phyloP scores from a whole-genome alignment of 495 filamentous ascomycete genomes.

The Bathelium albidoporum region DNA sequence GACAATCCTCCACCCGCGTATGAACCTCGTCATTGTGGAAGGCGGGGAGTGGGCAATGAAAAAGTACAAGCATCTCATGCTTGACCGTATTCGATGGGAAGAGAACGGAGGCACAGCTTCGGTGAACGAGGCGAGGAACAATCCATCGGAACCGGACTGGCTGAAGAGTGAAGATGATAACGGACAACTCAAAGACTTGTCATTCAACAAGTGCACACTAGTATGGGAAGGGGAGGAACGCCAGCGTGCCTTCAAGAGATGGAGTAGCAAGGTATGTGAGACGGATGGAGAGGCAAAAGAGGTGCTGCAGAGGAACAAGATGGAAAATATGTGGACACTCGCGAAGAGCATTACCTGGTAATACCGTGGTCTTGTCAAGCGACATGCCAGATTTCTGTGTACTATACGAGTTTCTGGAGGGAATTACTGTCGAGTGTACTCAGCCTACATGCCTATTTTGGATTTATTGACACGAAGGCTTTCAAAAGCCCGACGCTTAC shows the following conservation, averaged over 20 bases:
- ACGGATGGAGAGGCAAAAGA: slow-evolving; percentile 82
- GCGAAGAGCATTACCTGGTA: slow-evolving; percentile 51
- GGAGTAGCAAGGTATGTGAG: slow-evolving; percentile 76
- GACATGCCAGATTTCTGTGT: too few relatives aligned
- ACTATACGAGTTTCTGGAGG: too few relatives aligned
- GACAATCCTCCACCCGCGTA: slow-evolving; percentile 77
- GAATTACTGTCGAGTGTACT: too few relatives aligned
- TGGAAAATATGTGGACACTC: slow-evolving; percentile 94
- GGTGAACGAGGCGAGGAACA: slow-evolving; percentile 41
- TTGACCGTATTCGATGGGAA: slow-evolving; percentile 87
- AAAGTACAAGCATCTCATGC: slow-evolving; percentile 80
- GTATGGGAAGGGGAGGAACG: slow-evolving; percentile 84
- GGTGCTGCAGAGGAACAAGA: slow-evolving; percentile 63
- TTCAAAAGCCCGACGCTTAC: too few relatives aligned
- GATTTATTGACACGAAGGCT: too few relatives aligned
- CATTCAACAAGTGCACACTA: slow-evolving; percentile 65
- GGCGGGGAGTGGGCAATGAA: slow-evolving; percentile 71
- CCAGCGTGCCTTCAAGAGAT: slow-evolving; percentile 67
- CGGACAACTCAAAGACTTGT: slow-evolving; percentile 68
- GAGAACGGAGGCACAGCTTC: slow-evolving; percentile 66
- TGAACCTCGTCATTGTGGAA: slow-evolving; percentile 84
- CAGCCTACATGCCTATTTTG: too few relatives aligned
- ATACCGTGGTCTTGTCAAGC: too few relatives aligned
- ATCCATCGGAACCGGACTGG: slow-evolving; percentile 55
- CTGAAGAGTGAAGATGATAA: slow-evolving; percentile 62